Evolutionary conservation across 31 red algal species (phyloP), one percentile per base, ranked within the genome.

Genomic region (Endocladia muricata): DNA sequence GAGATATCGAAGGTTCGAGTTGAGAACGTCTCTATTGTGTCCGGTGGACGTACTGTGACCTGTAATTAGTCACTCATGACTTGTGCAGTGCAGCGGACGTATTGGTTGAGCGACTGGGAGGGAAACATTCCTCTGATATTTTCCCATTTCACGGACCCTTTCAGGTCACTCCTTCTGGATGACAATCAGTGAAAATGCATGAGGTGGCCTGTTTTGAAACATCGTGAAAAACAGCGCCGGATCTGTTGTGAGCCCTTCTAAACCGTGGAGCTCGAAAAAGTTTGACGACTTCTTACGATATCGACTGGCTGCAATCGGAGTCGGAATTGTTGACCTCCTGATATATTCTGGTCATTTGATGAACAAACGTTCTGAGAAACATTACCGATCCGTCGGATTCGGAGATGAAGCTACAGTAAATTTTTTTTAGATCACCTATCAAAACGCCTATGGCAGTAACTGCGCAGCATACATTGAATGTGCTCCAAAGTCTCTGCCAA

Each of bases 131-230:
- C 25, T 3, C n/a, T 85, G 2, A 25, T 54, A 25, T 68, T 57
- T 30, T 76, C 71, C 3, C n/a, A 70, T 17, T 84, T 39, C 17
- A 85, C 76, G 68, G 82, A 85, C 61, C 82, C 70, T 13, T 62
- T 60, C 67, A 35, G 29, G 2, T 29, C 34, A 11, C 9, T 69
- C 13, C 0, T 41, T 26, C 11, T 69, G 26, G 65, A 13, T 69
- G 65, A 19, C 13, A 69, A 13, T 41, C 13, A 0, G 65, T 22
- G 36, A 36, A 41, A 28, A 25, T 23, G 22, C 9, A 21, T 36
- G 15, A 11, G 65, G 65, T 37, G 33, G 33, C 25, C 25, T 69
- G 0, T 69, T 69, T 25, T 69, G 65, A 19, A 13, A 69, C 34
- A 37, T 69, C 25, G 11, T 19, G 13, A 41, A 69, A 40, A 41